A percentile compares a stretch with the other conserved stretches of the same genome.
These are phyloP conservation scores for Colletotrichum shisoi DNA, from an alignment of 2,329 filamentous ascomycete species.

Conservation along the genomic window DNA sequence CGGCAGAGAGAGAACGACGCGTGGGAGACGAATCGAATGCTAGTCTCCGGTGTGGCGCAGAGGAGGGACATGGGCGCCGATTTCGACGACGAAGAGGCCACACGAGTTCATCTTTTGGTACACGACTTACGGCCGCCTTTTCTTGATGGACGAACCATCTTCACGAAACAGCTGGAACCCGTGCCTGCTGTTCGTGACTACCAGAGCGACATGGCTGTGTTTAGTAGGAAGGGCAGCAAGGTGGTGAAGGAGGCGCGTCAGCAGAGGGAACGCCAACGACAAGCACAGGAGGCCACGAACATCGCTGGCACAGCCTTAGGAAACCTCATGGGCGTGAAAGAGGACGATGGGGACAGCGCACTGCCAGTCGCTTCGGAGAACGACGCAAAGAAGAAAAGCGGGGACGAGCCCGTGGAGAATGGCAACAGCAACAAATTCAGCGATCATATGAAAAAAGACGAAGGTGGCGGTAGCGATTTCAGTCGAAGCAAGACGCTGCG, in stretches of 20 bases:
- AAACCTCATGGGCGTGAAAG: constrained; percentile 94
- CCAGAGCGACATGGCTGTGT: constrained; percentile 98
- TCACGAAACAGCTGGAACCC: constrained; percentile 96
- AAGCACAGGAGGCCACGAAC: constrained; percentile 94
- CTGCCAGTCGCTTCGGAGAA: constrained; percentile 78
- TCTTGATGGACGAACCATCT: constrained; percentile 90
- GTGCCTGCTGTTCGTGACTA: constrained; percentile 91
- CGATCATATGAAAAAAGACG: constrained; percentile 85
- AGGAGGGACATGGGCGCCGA: constrained; percentile 80
- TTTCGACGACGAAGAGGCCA: constrained; percentile 91
- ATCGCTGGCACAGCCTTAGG: constrained; percentile 90
- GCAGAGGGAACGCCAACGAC: constrained; percentile 90
- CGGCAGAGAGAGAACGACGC: constrained; percentile 95
- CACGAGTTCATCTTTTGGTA: constrained; percentile 86
- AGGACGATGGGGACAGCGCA: constrained; percentile 90
- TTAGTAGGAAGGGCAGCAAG: constrained; percentile 91
- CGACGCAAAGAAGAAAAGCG: constrained; percentile 61
- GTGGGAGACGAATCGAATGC: constrained; percentile 98
- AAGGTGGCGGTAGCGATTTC: constrained; percentile 84
- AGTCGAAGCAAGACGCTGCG: constrained; percentile 88
- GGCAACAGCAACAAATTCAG: constrained; percentile 75
- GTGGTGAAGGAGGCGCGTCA: constrained; percentile 91
- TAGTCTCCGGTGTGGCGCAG: constrained; percentile 94
- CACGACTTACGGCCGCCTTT: constrained; percentile 96
- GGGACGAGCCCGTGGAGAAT: constrained; percentile 38